Conservation (phyloP, 1,284 basidiomycete species). For the Malassezia japonica region DNA sequence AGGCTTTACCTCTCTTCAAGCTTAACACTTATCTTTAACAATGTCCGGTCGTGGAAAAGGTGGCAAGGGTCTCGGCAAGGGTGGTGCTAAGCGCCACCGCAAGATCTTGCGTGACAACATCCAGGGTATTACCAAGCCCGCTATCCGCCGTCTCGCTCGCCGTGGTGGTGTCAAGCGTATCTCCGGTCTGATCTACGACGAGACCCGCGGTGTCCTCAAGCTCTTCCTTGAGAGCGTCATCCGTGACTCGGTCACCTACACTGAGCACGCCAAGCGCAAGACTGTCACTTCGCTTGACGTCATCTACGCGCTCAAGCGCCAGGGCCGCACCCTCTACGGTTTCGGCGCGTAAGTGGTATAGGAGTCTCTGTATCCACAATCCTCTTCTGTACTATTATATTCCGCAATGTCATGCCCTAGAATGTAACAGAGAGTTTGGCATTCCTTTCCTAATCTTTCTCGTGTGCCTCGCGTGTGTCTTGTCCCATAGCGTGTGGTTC, state of each 20-base stretch:
- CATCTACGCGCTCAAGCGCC: conserved; percentile 84
- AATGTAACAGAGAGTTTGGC: background rate
- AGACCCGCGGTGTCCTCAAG: conserved; percentile 79
- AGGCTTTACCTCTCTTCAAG: background rate
- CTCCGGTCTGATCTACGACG: conserved; percentile 86
- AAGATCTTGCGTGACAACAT: conserved; percentile 48
- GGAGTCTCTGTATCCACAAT: conserved; percentile 2
- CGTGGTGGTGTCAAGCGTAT: conserved; percentile 58
- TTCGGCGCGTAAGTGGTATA: conserved; percentile 38
- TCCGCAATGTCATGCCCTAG: conserved; percentile 13
- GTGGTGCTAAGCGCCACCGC: conserved; percentile 49
- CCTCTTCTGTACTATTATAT: conserved; percentile 17
- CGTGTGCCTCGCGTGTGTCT: no score
- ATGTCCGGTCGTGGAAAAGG: conserved; percentile 47
- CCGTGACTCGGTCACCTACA: conserved; percentile 80
- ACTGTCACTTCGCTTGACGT: conserved; percentile 82
- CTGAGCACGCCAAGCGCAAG: conserved; percentile 88
- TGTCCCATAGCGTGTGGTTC: no score
- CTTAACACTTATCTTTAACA: conserved; percentile 17
- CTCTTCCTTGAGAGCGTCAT: conserved; percentile 73
- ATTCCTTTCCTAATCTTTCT: background rate
- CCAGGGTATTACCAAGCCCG: conserved; percentile 73
- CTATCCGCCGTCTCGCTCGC: conserved; percentile 87
- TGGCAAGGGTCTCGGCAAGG: conserved; percentile 50
- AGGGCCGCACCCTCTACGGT: conserved; percentile 67